These are phyloP conservation scores for Cenchrus americanus DNA, from an alignment of 176 grass and related monocot species.

Conservation along the genomic window DNA sequence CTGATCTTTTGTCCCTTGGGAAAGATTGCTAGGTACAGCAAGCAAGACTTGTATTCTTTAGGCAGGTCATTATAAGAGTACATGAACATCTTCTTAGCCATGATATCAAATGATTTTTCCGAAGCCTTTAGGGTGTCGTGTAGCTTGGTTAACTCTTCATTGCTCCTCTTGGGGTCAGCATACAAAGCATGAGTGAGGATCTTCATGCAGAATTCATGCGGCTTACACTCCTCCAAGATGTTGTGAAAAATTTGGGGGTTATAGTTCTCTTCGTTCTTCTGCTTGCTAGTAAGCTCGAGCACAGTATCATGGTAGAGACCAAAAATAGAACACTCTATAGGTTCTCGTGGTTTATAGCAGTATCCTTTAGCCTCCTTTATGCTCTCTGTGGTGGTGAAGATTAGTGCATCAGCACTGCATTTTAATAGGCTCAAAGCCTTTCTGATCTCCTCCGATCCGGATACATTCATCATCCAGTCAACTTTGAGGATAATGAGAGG, in stretches of 20 bases:
- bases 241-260: background rate
- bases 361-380: background rate
- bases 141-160: background rate
- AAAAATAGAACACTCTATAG: constrained; percentile 21
- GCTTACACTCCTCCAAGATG: background rate
- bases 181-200: constrained; percentile 7
- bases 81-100: background rate
- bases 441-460: background rate
- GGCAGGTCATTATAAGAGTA: background rate
- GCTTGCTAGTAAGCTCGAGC: background rate
- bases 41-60: constrained; percentile 8
- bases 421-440: background rate
- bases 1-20: background rate
- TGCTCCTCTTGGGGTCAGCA: constrained; percentile 25
- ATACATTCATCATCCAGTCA: background rate
- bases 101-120: background rate
- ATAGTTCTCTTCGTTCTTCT: background rate
- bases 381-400: background rate
- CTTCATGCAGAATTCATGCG: constrained; percentile 34
- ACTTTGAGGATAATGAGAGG: background rate
- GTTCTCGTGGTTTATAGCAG: background rate
- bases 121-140: too few species aligned
- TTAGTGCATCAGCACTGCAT: accelerated
- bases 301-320: background rate
- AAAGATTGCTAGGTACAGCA: constrained; percentile 36